A percentile compares a stretch with the other conserved stretches of the same genome.
These are phyloP conservation scores for Aspergillus kassunensis DNA, from an alignment of 495 filamentous ascomycete species.

Conservation along the genomic window DNA sequence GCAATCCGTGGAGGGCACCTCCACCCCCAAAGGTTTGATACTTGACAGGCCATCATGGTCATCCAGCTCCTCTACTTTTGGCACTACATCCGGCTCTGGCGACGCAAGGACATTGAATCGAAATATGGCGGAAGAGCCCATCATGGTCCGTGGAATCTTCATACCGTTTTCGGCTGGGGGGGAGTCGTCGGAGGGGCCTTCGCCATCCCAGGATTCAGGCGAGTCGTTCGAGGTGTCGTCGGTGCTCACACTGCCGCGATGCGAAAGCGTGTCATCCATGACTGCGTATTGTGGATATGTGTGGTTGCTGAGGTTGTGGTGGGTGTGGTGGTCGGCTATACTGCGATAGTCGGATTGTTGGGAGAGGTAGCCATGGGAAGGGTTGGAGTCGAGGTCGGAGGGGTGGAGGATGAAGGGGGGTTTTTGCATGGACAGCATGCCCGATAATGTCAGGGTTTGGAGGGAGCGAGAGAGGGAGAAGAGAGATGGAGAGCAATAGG, in stretches of 20 bases:
- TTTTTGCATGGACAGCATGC: constrained; percentile 49
- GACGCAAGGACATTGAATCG: constrained; percentile 17
- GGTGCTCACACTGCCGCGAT: constrained; percentile 34
- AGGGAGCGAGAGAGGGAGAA: neutral
- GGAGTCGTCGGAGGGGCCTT: constrained; percentile 22
- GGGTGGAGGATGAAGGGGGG: constrained; percentile 21
- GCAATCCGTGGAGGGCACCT: constrained; percentile 20
- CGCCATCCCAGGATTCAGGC: constrained; percentile 32
- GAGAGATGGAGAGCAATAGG: neutral
- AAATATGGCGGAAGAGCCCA: constrained; percentile 19
- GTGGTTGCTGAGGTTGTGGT: no score
- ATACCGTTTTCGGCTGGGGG: constrained; percentile 24
- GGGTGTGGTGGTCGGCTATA: constrained; percentile 23
- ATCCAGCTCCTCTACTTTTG: constrained; percentile 46
- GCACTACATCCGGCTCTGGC: constrained; percentile 24
- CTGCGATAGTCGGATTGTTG: constrained; percentile 10
- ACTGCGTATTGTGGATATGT: no score
- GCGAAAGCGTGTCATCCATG: constrained; percentile 29
- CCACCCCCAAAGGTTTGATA: constrained; percentile 35
- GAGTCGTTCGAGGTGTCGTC: constrained; percentile 38
- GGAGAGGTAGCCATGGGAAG: constrained; percentile 12
- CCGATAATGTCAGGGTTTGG: neutral
- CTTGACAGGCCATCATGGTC: constrained; percentile 34
- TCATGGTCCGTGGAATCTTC: constrained; percentile 15
- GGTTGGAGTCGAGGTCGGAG: constrained; percentile 14